phyloP scores from a whole-genome alignment of 2,329 filamentous ascomycete species.

The Penicillium sp. region DNA sequence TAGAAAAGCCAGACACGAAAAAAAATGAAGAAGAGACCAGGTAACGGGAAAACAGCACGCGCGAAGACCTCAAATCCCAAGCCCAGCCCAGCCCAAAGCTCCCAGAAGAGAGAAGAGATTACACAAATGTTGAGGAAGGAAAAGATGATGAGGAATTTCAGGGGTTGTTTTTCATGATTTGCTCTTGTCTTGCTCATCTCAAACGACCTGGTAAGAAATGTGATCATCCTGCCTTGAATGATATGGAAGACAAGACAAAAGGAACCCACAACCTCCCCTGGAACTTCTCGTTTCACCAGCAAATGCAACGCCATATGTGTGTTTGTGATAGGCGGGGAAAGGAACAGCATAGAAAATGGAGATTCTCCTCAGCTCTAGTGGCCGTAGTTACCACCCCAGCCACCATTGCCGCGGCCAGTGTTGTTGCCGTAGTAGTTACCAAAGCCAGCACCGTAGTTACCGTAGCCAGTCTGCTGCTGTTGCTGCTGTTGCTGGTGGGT shows the following conservation, averaged over 20 bases:
- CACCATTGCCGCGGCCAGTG: conserved; percentile 48
- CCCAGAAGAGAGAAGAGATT: conserved; percentile 47
- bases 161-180: conserved; percentile 24
- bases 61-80: conserved; percentile 26
- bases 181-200: conserved; percentile 16
- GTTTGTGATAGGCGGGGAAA: conserved; percentile 31
- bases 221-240: conserved; percentile 8
- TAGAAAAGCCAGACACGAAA: conserved; percentile 10
- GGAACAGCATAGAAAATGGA: conserved; percentile 19
- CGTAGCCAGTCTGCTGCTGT: conserved; percentile 41
- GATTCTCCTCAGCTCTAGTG: conserved; percentile 43
- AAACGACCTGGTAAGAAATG: not conserved
- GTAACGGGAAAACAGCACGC: conserved; percentile 15
- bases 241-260: conserved; percentile 20
- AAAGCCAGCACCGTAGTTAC: conserved; percentile 49
- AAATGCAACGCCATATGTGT: conserved; percentile 38
- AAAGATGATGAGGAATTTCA: conserved; percentile 31
- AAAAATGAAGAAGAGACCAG: conserved; percentile 23
- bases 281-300: conserved; percentile 29
- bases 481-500: conserved; percentile 36
- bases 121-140: conserved; percentile 42
- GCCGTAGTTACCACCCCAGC: conserved; percentile 53
- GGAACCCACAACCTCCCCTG: conserved; percentile 15
- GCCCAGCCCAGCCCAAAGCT: conserved; percentile 44
- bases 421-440: conserved; percentile 51